Evolutionary conservation across 768 basidiomycete genomes (phyloP), one percentile per base, ranked within the genome.

Genomic region (Asterophora parasitica): DNA sequence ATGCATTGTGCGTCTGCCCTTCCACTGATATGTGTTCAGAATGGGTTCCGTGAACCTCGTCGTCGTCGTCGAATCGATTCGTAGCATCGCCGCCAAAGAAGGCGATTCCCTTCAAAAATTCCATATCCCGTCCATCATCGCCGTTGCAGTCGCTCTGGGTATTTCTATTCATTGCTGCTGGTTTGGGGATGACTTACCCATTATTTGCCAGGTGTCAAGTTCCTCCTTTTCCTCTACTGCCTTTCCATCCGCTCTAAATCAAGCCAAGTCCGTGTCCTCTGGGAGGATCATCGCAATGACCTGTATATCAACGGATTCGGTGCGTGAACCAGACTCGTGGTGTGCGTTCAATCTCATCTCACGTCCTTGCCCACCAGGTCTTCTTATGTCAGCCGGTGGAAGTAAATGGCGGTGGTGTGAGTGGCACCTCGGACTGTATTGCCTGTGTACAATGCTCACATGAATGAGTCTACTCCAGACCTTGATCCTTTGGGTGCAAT

Each of bases 281-380:
- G 92, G 92, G 90, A 96, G 65, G 95, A 98, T 61, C 94, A 97
- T 55, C 75, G 94, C 55, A 97, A 93, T 58, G 95, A 95, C 59
- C 62, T 92, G n/a, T 88, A 81, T 61, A 82, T 92, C 61, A 92
- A 92, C 58, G 70, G 77, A 19, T 86, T 88, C 51, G 85, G 85
- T 85, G 51, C 28, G 74, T 46, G 3, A 23, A 39, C n/a, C 23
- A 28, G 49, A 13, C 23, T 20, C 27, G 31, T 13, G 23, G 28
- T 36, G 31, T 44, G 39, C 10, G 35, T 53, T 35, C 36, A 16
- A 23, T 6, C 23, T 23, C 23, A 23, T 6, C 6, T 23, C 27
- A 53, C 49, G 20, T 52, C 16, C 39, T 44, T 20, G 32, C 51
- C 28, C 44, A 43, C 35, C 54, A 89, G 86, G 85, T 64, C 76